Base-by-base conservation (phyloP, 106 monocot species). In the Vanilla planifolia region DNA sequence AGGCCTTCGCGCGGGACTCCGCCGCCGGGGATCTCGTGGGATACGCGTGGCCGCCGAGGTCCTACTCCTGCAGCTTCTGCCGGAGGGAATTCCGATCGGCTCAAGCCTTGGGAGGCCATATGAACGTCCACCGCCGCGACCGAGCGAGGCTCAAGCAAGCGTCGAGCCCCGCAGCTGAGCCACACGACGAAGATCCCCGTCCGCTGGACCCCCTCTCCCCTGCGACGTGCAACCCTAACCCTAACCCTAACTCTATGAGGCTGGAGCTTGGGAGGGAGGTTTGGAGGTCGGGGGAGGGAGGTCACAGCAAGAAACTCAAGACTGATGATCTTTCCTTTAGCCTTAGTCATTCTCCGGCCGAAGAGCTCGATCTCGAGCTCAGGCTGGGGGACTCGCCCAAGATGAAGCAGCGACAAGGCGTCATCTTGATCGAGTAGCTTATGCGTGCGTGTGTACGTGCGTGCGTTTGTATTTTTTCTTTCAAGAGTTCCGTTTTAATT, bases 281-380 rank as follows among this genome's bases (percentile, higher is more conserved):
- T 35, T 53, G 42, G 40, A 30, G 65, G 21, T 51, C 24, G 63
- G 0, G 53, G 60, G 34, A 45, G 45, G 24, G 24, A 35, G 30
- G 44, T 50, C 5, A 63, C 13, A 63, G 1, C 17, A 80, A 80
- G 62, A 71, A 67, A 41, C 17, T 65, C 39, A 75, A 48, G 28
- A 51, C 34, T 60, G 70, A 61, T 46, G 33, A 24, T 60, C 4
- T 20, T 46, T 6, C n/a, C 5, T 65, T 5, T 14, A 21, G 8
- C 63, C 62, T 79, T 68, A 71, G 45, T 17, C 13, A 16, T 30
- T 16, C 8, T 32, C 57, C 71, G 16, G 51, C 55, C 30, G 83
- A 82, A 60, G 82, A 83, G 48, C 30, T 79, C 36, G 83, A 83
- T 77, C 78, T 83, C 37, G 83, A 83, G 59, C 83, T 83, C 23